phyloP scores from a whole-genome alignment of 306 rosid species.

The Chamaecrista fasciculata region DNA sequence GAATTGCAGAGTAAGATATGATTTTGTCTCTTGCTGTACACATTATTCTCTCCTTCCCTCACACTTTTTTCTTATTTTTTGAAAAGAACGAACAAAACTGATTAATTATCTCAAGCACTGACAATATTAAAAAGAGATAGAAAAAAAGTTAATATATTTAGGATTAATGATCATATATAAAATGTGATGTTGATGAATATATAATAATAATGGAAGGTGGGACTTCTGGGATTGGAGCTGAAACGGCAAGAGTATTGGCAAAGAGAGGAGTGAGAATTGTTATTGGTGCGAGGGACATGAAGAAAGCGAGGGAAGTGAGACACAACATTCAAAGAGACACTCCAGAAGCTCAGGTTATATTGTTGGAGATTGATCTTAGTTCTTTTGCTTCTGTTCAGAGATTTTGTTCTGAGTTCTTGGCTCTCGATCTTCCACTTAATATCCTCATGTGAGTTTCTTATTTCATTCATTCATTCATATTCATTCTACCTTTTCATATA shows the following conservation, averaged over 20 bases:
- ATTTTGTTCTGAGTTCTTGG: slow-evolving; percentile 70
- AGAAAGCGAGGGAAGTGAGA: slow-evolving; percentile 60
- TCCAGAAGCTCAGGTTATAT: slow-evolving; percentile 66
- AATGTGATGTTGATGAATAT: no score
- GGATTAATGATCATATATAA: no score
- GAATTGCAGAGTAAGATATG: slow-evolving; percentile 42
- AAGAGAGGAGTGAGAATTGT: slow-evolving; percentile 92
- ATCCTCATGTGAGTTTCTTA: slow-evolving; percentile 71
- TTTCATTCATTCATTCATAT: no score
- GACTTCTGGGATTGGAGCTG: slow-evolving; percentile 93
- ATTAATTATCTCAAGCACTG: no score
- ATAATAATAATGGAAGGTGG: slow-evolving; percentile 46
- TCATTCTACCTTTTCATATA: not conserved
- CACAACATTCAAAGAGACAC: slow-evolving; percentile 55
- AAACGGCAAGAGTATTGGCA: slow-evolving; percentile 87
- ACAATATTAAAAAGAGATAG: no score
- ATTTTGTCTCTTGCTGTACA: slow-evolving; percentile 39
- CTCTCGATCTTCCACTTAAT: slow-evolving; percentile 73
- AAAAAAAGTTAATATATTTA: no score
- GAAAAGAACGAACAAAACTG: no score
- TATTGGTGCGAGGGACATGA: slow-evolving; percentile 77
- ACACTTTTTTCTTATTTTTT: no score
- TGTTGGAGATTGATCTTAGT: slow-evolving; percentile 80
- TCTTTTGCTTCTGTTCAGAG: slow-evolving; percentile 72
- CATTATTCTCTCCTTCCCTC: slow-evolving; percentile 32